Percentiles rank a stretch among this genome's conserved stretches.
phyloP scores from a whole-genome alignment of 495 filamentous ascomycete genomes.

The Hypoxylon lienhwacheense region DNA sequence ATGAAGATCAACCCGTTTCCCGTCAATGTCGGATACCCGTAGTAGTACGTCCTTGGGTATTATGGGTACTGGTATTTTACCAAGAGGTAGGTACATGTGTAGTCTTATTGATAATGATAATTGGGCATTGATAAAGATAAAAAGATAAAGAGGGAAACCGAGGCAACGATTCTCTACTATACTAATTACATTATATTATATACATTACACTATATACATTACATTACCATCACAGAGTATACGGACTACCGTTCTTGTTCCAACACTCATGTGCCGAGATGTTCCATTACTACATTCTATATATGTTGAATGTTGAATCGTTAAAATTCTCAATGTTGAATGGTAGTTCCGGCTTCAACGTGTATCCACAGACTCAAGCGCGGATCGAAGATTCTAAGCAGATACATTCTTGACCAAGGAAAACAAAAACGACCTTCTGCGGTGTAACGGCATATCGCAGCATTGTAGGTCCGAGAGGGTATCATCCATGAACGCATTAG shows the following conservation, averaged over 20 bases:
- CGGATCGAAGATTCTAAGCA: slow-evolving; percentile 13
- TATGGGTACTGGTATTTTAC: no score
- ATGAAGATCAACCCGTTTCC: slow-evolving; percentile 20
- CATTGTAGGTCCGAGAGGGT: slow-evolving; percentile 29
- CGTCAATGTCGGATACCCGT: slow-evolving; percentile 4
- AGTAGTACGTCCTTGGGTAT: background rate
- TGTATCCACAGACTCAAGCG: slow-evolving; percentile 24
- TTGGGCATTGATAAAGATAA: no score
- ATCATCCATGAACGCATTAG: slow-evolving; percentile 25
- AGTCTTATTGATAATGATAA: background rate
- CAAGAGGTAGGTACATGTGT: background rate
- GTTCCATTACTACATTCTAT: slow-evolving; percentile 7
- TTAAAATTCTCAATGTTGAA: slow-evolving; percentile 5
- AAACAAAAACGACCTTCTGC: slow-evolving; percentile 24
- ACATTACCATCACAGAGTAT: no score
- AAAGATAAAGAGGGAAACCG: slow-evolving; percentile 1
- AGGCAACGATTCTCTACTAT: background rate
- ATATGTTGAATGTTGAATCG: no score
- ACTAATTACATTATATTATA: no score
- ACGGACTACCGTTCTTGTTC: no score
- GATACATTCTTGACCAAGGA: slow-evolving; percentile 8
- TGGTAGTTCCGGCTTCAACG: slow-evolving; percentile 22
- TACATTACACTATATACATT: no score
- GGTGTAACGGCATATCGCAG: slow-evolving; percentile 23
- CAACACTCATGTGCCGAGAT: slow-evolving; percentile 1